Conservation (phyloP, 192 early-diverging fungal genomes). For the Podila horticola region DNA sequence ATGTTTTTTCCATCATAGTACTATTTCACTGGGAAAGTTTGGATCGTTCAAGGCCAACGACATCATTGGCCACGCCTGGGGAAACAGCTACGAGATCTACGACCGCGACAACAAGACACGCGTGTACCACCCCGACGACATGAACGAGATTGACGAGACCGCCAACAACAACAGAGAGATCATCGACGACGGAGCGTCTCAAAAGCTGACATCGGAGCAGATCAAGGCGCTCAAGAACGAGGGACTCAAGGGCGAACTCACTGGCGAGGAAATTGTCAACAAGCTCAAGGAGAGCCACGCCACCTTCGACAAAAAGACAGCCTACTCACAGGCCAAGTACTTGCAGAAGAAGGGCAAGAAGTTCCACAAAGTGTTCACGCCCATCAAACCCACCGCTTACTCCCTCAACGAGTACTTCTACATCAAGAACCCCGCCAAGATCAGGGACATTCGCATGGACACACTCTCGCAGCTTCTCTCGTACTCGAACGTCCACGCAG, state of each 20-base stretch:
- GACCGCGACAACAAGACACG: constrained; percentile 63
- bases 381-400: constrained; percentile 78
- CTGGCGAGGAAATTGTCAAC: constrained; percentile 78
- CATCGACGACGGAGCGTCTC: constrained; percentile 74
- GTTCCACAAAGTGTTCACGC: constrained; percentile 87
- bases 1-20: constrained; percentile 28
- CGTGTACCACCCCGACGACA: constrained; percentile 36
- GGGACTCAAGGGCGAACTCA: constrained; percentile 73
- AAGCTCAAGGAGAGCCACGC: constrained; percentile 84
- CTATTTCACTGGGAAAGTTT: constrained; percentile 90
- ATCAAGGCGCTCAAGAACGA: constrained; percentile 86
- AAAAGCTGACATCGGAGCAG: constrained; percentile 83
- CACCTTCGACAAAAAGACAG: constrained; percentile 92
- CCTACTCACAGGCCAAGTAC: constrained; percentile 96
- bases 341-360: constrained; percentile 88
- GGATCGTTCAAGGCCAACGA: constrained; percentile 82
- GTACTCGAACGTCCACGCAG: constrained; percentile 81
- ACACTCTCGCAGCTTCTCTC: constrained; percentile 92
- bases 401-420: constrained; percentile 84
- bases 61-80: constrained; percentile 86
- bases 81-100: constrained; percentile 85
- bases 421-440: constrained; percentile 82
- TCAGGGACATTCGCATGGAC: constrained; percentile 84
- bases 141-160: constrained; percentile 69
- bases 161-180: constrained; percentile 87